Conservation (phyloP, 129 eudicot species). For the Saussurea involucrata region DNA sequence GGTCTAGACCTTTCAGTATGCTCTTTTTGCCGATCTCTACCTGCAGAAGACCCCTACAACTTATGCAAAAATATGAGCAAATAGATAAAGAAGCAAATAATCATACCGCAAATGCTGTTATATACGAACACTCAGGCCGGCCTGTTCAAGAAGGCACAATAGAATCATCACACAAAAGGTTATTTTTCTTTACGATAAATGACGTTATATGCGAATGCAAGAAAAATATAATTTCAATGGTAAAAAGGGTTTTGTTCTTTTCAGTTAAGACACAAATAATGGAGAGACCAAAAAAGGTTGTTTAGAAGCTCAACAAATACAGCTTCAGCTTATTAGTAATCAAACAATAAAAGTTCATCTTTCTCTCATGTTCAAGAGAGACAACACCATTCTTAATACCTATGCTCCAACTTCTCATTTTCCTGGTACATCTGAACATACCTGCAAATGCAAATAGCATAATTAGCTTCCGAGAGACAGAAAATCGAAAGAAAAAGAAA, state of each 20-base stretch:
- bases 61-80: too few species aligned
- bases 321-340: slow-evolving; percentile 8
- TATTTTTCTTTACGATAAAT: neutral
- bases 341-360: slow-evolving; percentile 2
- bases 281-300: neutral
- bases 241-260: neutral
- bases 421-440: slow-evolving; percentile 32
- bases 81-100: too few species aligned
- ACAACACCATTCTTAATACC: slow-evolving; percentile 24
- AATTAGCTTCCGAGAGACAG: neutral
- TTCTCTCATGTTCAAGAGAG: neutral
- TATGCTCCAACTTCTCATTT: slow-evolving; percentile 34
- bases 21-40: too few species aligned
- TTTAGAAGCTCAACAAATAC: slow-evolving; percentile 9
- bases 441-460: slow-evolving; percentile 18
- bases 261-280: neutral
- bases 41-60: too few species aligned
- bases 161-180: too few species aligned
- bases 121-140: too few species aligned
- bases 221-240: neutral
- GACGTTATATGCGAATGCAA: neutral
- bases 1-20: too few species aligned
- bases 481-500: neutral
- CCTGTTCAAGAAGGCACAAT: too few species aligned
- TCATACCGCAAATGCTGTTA: too few species aligned